Conservation (phyloP, 129 eudicot genomes). For the Flaveria ramosissima region DNA sequence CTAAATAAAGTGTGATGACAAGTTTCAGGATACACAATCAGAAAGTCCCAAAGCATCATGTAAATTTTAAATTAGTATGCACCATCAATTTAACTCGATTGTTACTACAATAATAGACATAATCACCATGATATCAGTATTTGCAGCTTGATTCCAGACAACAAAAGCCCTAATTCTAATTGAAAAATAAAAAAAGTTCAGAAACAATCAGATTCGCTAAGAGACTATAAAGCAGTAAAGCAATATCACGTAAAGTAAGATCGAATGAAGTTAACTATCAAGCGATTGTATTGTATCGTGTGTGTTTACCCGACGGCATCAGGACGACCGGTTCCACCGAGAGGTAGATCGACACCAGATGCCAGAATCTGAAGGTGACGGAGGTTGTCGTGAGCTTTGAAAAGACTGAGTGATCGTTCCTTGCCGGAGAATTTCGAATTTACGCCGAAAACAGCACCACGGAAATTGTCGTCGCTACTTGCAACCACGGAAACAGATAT, state of each 20-base stretch:
- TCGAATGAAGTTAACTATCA: neutral
- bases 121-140: neutral
- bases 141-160: slow-evolving; percentile 9
- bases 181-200: neutral
- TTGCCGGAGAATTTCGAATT: slow-evolving; percentile 32
- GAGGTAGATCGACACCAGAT: slow-evolving; percentile 23
- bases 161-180: slow-evolving; percentile 2
- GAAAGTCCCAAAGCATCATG: neutral
- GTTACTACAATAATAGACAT: neutral
- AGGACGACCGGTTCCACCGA: slow-evolving; percentile 36
- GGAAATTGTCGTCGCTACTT: slow-evolving; percentile 3
- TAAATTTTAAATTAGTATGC: neutral
- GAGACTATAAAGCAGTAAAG: neutral
- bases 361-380: slow-evolving; percentile 36
- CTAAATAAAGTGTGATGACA: neutral
- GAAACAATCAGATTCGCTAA: neutral
- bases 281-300: neutral
- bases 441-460: slow-evolving; percentile 29
- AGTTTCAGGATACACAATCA: slow-evolving; percentile 1
- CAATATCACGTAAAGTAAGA: neutral
- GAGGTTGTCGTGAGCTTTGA: slow-evolving; percentile 35
- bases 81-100: neutral
- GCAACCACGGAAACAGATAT: slow-evolving; percentile 11
- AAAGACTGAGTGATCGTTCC: slow-evolving; percentile 17
- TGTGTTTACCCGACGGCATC: slow-evolving; percentile 33